Conservation (phyloP, 306 rosid genomes). For the Dryas octopetala region DNA sequence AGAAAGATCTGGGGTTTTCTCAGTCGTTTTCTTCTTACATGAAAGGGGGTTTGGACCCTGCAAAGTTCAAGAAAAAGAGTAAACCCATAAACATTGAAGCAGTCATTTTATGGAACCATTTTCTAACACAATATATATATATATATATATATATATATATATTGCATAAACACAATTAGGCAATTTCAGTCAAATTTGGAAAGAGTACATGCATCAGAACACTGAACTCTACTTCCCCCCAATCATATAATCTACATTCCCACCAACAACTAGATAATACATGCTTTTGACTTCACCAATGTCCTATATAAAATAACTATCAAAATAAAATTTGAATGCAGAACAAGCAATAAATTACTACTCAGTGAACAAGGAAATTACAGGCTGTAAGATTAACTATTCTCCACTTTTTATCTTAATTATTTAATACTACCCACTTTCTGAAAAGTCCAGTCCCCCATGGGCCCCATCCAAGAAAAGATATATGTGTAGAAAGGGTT, state of each 20-base stretch:
- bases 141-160: not conserved
- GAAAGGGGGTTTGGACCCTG: slow-evolving; percentile 97
- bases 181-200: not conserved
- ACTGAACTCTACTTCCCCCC: not conserved
- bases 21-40: slow-evolving; percentile 66
- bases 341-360: not conserved
- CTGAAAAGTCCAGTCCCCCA: not conserved
- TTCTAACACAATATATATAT: not conserved
- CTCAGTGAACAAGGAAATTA: not conserved
- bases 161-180: not conserved
- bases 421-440: not conserved
- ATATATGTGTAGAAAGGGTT: not conserved
- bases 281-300: not conserved
- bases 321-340: not conserved
- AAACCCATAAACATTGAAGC: slow-evolving; percentile 2
- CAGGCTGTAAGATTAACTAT: not conserved
- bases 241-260: not conserved
- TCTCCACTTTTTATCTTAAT: not conserved
- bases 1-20: slow-evolving; percentile 35
- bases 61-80: slow-evolving; percentile 19
- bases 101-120: not conserved
- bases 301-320: not conserved
- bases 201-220: not conserved
- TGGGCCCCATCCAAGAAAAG: not conserved
- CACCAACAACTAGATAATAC: not conserved